These are phyloP conservation scores for Myxozyma monticola DNA, from an alignment of 805 yeast species.

Conservation along the genomic window DNA sequence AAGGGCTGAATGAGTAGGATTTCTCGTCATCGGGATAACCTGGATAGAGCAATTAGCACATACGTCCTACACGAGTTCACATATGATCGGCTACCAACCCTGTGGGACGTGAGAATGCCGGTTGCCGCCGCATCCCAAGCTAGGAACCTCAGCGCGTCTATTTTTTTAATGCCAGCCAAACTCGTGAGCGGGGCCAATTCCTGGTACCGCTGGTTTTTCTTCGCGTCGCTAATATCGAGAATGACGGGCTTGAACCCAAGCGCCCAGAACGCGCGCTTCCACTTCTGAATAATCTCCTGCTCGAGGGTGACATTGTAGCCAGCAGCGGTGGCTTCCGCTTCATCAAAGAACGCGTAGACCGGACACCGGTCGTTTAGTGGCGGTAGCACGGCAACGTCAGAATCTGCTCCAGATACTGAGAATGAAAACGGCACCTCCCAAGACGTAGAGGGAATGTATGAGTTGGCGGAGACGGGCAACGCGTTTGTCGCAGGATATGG, in stretches of 20 bases:
- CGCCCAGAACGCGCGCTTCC: slow-evolving; percentile 37
- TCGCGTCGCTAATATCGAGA: slow-evolving; percentile 26
- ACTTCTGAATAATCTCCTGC: slow-evolving; percentile 26
- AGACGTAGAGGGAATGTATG: slow-evolving; percentile 21
- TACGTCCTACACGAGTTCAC: neutral
- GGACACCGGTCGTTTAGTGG: slow-evolving; percentile 24
- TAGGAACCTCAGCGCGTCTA: slow-evolving; percentile 23
- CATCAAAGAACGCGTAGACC: slow-evolving; percentile 26
- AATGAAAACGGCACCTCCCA: slow-evolving; percentile 30
- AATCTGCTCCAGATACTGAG: slow-evolving; percentile 21
- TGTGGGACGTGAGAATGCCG: slow-evolving; percentile 33
- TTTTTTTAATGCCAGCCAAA: slow-evolving; percentile 9
- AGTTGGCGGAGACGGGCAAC: slow-evolving; percentile 3
- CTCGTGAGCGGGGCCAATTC: slow-evolving; percentile 11
- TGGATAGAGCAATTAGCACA: neutral
- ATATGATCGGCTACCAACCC: slow-evolving; percentile 12
- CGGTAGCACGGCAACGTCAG: slow-evolving; percentile 27
- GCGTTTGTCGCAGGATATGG: too few relatives aligned
- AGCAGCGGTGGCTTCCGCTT: slow-evolving; percentile 1
- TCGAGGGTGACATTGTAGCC: slow-evolving; percentile 27
- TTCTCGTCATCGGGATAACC: slow-evolving; percentile 32
- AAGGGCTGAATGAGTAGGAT: slow-evolving; percentile 15
- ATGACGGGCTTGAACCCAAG: slow-evolving; percentile 36
- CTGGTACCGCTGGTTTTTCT: slow-evolving; percentile 23
- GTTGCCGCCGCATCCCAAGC: slow-evolving; percentile 35